phyloP scores from a whole-genome alignment of 2,329 filamentous ascomycete genomes.

The Capronia americana region DNA sequence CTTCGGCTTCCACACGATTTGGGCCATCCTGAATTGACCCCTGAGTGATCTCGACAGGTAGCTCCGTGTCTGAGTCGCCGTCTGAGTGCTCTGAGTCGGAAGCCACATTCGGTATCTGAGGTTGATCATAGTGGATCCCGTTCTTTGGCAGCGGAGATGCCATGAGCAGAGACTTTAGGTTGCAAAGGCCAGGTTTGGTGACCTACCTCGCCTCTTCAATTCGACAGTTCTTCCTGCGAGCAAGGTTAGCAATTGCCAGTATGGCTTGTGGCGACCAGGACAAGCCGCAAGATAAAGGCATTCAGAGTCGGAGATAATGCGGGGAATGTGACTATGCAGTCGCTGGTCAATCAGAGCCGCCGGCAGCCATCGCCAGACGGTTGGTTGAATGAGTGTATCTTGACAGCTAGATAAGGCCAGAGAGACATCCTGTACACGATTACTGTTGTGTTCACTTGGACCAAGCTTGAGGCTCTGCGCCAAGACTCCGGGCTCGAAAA shows the following conservation, averaged over 20 bases:
- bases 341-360: neutral
- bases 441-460: neutral
- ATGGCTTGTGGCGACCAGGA: neutral
- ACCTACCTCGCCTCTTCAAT: neutral
- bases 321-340: neutral
- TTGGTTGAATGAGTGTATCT: neutral
- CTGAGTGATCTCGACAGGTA: neutral
- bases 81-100: neutral
- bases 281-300: neutral
- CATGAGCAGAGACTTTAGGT: neutral
- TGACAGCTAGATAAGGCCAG: neutral
- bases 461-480: neutral
- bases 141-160: neutral
- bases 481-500: neutral
- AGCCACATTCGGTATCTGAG: neutral
- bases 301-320: conserved; percentile 1
- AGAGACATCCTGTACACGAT: neutral
- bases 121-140: neutral
- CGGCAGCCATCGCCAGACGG: neutral
- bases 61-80: conserved; percentile 1
- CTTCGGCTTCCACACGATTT: conserved; percentile 24
- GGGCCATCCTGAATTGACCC: neutral
- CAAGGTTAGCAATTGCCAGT: neutral
- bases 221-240: neutral
- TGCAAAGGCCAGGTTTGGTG: neutral